Percentiles rank a stretch among this genome's conserved stretches.
These are phyloP conservation scores for Annulohypoxylon stygium DNA, from an alignment of 495 filamentous ascomycete genomes.

Conservation along the genomic window DNA sequence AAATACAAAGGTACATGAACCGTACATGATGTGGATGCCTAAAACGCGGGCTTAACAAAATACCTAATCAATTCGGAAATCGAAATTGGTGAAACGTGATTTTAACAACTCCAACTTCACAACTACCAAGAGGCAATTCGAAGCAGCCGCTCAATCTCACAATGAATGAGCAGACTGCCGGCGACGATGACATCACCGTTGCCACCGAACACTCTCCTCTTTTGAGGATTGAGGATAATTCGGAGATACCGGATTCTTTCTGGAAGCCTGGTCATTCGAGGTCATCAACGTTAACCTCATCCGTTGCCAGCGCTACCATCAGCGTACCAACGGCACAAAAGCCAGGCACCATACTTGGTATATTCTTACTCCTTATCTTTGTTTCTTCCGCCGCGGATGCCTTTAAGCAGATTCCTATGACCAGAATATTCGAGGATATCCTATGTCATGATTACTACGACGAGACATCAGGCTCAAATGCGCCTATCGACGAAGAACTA, in stretches of 20 bases:
- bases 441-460: slow-evolving; percentile 55
- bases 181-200: slow-evolving; percentile 26
- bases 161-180: slow-evolving; percentile 22
- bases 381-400: slow-evolving; percentile 35
- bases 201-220: slow-evolving; percentile 39
- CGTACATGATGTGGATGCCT: too few species aligned
- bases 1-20: too few species aligned
- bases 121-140: background rate
- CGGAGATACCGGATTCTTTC: slow-evolving; percentile 4
- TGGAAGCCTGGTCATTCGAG: slow-evolving; percentile 39
- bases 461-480: slow-evolving; percentile 30
- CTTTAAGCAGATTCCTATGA: slow-evolving; percentile 46
- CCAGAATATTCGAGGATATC: slow-evolving; percentile 58
- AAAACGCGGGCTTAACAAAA: too few species aligned
- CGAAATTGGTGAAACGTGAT: background rate
- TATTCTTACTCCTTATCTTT: slow-evolving; percentile 41
- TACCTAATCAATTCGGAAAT: background rate
- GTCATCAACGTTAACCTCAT: slow-evolving; percentile 30
- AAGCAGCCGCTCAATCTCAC: slow-evolving; percentile 4
- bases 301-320: slow-evolving; percentile 19
- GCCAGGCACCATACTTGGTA: slow-evolving; percentile 12
- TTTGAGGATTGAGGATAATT: slow-evolving; percentile 16
- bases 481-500: slow-evolving; percentile 49
- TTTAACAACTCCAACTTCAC: background rate
- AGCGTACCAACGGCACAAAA: slow-evolving; percentile 20